A percentile compares a stretch with the other conserved stretches of the same genome.
phyloP scores from a whole-genome alignment of 169 alveolate genomes.

The Plasmodium vinckei region DNA sequence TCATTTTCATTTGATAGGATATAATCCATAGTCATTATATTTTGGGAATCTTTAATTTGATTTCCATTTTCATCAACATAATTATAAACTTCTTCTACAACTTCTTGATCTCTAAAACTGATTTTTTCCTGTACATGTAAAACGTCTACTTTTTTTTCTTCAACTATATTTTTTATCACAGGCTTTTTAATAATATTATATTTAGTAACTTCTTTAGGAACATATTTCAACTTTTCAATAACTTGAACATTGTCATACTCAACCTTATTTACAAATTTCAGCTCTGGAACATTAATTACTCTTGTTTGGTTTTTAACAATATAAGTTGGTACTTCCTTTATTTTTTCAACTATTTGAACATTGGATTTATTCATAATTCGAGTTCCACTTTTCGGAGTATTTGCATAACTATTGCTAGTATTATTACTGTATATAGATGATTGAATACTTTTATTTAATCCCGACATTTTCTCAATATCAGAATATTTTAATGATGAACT shows the following conservation, averaged over 20 bases:
- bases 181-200: conserved; percentile 80
- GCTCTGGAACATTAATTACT: conserved; percentile 81
- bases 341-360: conserved; percentile 74
- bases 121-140: conserved; percentile 59
- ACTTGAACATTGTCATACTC: conserved; percentile 72
- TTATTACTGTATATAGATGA: background rate
- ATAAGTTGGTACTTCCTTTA: conserved; percentile 75
- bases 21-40: background rate
- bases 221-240: conserved; percentile 79
- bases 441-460: conserved; percentile 11
- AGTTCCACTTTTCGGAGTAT: conserved; percentile 24
- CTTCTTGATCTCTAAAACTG: conserved; percentile 78
- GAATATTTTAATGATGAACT: conserved; percentile 10
- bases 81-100: conserved; percentile 76
- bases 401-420: background rate
- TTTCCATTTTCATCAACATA: conserved; percentile 52
- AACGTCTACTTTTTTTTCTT: conserved; percentile 66
- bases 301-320: conserved; percentile 71
- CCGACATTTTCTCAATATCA: conserved; percentile 1
- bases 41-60: background rate
- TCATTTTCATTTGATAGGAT: conserved; percentile 2
- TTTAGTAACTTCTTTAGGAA: conserved; percentile 79
- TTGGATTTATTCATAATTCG: conserved; percentile 42
- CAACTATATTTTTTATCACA: conserved; percentile 74
- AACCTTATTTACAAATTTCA: conserved; percentile 78